Evolutionary conservation across 2,329 filamentous ascomycete species (phyloP).

Genomic region (Penicillium sp.): DNA sequence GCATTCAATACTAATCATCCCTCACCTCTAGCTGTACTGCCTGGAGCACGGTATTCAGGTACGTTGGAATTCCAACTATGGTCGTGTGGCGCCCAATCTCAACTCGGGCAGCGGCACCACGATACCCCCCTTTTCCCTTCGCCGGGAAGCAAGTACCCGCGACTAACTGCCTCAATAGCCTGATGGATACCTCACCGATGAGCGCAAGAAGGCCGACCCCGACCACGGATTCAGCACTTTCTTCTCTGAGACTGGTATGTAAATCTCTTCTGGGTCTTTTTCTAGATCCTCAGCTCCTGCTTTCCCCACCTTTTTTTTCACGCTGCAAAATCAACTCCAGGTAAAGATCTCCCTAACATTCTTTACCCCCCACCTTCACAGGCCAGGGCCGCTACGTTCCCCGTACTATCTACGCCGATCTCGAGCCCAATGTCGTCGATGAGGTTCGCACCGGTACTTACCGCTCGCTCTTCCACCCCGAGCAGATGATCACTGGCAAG

Average conservation of each 20-base stretch:
- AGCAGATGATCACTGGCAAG: conserved; percentile 99
- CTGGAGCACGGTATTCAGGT: conserved; percentile 99
- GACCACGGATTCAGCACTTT: conserved; percentile 99
- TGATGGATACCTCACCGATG: conserved; percentile 97
- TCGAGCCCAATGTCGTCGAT: conserved; percentile 99
- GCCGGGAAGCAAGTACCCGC: conserved; percentile 25
- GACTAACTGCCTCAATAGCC: conserved; percentile 64
- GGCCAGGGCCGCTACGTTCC: conserved; percentile 99
- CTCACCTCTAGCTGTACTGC: conserved; percentile 82
- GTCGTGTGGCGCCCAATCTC: conserved; percentile 24
- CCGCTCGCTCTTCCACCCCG: conserved; percentile 96
- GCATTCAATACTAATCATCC: conserved; percentile 38
- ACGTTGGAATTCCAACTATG: conserved; percentile 46
- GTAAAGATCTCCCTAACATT: conserved; percentile 20
- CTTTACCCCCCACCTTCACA: conserved; percentile 44
- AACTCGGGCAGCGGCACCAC: conserved; percentile 16
- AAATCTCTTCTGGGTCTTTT: conserved; percentile 28
- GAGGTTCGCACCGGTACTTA: conserved; percentile 98
- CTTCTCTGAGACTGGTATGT: conserved; percentile 98
- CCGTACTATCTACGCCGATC: conserved; percentile 98
- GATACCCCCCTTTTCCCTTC: conserved; percentile 21
- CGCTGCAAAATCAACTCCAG: neutral
- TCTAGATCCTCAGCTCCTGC: conserved; percentile 24
- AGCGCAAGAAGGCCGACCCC: conserved; percentile 89
- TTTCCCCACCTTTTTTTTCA: conserved; percentile 8